Percentiles rank a stretch among this genome's conserved stretches.
Evolutionary conservation across 1,139 yeast genomes (phyloP).

Genomic region (Williopsis jadinii): DNA sequence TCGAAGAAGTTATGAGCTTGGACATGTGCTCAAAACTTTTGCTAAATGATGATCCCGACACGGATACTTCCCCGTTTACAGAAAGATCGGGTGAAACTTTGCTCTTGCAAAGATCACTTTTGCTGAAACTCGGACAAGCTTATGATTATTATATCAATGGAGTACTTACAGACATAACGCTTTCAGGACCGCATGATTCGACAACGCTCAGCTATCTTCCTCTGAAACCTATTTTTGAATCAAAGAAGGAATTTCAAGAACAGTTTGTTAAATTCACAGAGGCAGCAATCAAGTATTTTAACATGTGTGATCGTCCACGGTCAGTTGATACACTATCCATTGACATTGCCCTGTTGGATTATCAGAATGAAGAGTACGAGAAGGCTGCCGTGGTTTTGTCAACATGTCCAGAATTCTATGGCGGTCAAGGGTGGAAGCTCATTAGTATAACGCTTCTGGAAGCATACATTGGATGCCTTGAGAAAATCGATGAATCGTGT

Average conservation of each 20-base stretch:
- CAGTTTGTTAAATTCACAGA: constrained; percentile 24
- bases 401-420: constrained; percentile 62
- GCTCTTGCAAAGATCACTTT: constrained; percentile 37
- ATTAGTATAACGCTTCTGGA: constrained; percentile 62
- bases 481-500: no score
- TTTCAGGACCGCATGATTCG: constrained; percentile 4
- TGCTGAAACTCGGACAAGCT: constrained; percentile 32
- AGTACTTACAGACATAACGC: constrained; percentile 30
- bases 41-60: constrained; percentile 4
- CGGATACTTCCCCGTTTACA: constrained; percentile 11
- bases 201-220: constrained; percentile 10
- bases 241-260: constrained; percentile 24
- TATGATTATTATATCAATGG: constrained; percentile 36
- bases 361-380: constrained; percentile 47
- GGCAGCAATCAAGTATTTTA: constrained; percentile 25
- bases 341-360: constrained; percentile 73
- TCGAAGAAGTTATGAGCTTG: constrained; percentile 13
- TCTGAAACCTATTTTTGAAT: constrained; percentile 12
- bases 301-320: constrained; percentile 32
- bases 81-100: constrained; percentile 43
- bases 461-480: constrained; percentile 63
- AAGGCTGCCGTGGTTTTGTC: constrained; percentile 58
- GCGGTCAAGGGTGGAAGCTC: constrained; percentile 64
- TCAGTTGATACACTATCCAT: constrained; percentile 69
- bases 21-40: constrained; percentile 12